Evolutionary conservation across 176 grass and related monocot species (phyloP).

Genomic region (Oryza meyeriana): DNA sequence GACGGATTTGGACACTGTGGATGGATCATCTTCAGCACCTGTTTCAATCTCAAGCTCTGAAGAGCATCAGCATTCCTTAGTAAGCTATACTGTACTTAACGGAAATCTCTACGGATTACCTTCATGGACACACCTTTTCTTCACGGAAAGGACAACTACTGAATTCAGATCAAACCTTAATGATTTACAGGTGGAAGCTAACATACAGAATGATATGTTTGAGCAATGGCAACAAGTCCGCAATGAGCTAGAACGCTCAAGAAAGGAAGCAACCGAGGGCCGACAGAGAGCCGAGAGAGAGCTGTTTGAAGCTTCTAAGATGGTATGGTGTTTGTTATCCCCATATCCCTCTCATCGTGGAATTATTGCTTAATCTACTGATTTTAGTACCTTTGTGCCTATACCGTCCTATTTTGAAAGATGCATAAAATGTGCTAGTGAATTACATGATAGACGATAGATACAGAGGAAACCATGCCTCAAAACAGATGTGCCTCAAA

Average conservation of each 20-base stretch:
- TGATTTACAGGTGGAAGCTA: conserved; percentile 32
- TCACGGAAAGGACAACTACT: background rate
- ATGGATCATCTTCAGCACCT: conserved; percentile 18
- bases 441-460: too few relatives aligned
- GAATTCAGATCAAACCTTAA: conserved; percentile 17
- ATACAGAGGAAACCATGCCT: too few relatives aligned
- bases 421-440: too few relatives aligned
- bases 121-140: background rate
- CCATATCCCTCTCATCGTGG: background rate
- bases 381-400: background rate
- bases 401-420: background rate
- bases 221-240: conserved; percentile 37
- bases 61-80: conserved; percentile 35
- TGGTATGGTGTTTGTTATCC: conserved; percentile 28
- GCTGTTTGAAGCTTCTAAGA: conserved; percentile 47
- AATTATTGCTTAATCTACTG: too few relatives aligned
- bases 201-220: conserved; percentile 28
- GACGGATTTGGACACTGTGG: conserved; percentile 25
- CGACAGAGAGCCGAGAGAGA: conserved; percentile 56
- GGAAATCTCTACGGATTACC: background rate
- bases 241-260: conserved; percentile 38
- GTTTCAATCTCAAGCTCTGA: conserved; percentile 20
- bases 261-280: conserved; percentile 53
- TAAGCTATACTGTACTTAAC: conserved; percentile 24
- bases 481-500: too few relatives aligned